Conservation (phyloP, 345 rosid genomes). For the Sonneratia caseolaris region DNA sequence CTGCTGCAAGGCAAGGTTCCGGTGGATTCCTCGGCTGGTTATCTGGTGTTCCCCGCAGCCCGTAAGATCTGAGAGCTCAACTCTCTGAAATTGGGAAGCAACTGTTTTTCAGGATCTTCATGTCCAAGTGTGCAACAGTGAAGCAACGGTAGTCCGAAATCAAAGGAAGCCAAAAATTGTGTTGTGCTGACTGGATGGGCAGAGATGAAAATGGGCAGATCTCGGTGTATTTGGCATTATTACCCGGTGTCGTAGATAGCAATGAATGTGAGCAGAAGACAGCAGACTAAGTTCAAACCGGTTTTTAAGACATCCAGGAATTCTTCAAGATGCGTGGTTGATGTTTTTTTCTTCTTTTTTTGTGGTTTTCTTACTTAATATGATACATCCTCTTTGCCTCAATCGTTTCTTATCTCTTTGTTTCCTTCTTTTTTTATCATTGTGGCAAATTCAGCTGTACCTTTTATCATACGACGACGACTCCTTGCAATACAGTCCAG, state of each 20-base stretch:
- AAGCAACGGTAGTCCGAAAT: not conserved
- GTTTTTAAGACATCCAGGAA: not conserved
- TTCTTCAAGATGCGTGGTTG: not conserved
- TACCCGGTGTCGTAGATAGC: not conserved
- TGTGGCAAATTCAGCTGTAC: not conserved
- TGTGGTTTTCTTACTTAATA: not conserved
- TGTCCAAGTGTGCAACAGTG: not conserved
- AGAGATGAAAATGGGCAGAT: conserved; percentile 6
- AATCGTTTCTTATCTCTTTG: not conserved
- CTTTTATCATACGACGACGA: not conserved
- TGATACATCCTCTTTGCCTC: not conserved
- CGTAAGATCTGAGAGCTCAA: conserved; percentile 12
- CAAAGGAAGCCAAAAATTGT: not conserved
- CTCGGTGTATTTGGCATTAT: conserved; percentile 11
- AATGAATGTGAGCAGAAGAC: not conserved
- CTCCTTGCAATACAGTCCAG: not conserved
- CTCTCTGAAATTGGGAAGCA: not conserved
- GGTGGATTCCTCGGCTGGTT: conserved; percentile 82
- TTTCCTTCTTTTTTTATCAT: not conserved
- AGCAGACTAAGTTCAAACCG: not conserved
- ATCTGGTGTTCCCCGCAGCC: conserved; percentile 24
- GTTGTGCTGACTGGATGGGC: not conserved
- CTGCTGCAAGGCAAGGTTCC: conserved; percentile 57
- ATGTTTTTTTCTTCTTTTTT: not conserved
- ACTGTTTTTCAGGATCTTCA: not conserved